Evolutionary conservation across 768 basidiomycete species (phyloP).

Genomic region (Ramaria rubella): DNA sequence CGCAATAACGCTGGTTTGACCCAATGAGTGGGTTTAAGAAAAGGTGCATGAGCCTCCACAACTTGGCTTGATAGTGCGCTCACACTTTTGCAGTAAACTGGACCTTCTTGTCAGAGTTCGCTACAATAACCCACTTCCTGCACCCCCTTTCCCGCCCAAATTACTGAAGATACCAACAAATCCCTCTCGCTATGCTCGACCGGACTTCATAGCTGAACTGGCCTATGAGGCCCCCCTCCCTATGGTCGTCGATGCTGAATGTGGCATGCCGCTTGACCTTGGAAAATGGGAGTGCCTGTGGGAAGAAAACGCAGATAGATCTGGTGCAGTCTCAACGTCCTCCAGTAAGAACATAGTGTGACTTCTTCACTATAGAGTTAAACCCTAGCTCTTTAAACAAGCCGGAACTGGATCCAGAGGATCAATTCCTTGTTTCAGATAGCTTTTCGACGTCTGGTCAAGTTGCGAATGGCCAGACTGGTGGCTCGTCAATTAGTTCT

Average conservation of each 20-base stretch:
- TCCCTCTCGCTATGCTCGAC: slow-evolving; percentile 78
- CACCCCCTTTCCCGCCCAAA: slow-evolving; percentile 97
- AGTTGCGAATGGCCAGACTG: slow-evolving; percentile 25
- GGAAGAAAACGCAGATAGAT: slow-evolving; percentile 71
- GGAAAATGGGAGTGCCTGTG: slow-evolving; percentile 77
- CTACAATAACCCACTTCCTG: slow-evolving; percentile 88
- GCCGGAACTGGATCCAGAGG: slow-evolving; percentile 64
- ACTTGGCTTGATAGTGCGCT: background rate
- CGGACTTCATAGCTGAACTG: slow-evolving; percentile 76
- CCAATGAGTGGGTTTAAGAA: slow-evolving; percentile 10
- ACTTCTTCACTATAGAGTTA: slow-evolving; percentile 30
- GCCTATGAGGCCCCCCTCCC: slow-evolving; percentile 80
- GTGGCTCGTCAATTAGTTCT: slow-evolving; percentile 31
- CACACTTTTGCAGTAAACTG: slow-evolving; percentile 48
- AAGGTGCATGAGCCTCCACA: background rate
- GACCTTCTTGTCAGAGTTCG: slow-evolving; percentile 91
- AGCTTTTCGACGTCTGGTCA: slow-evolving; percentile 55
- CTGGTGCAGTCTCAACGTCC: slow-evolving; percentile 36
- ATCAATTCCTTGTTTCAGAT: slow-evolving; percentile 47
- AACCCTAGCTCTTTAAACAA: slow-evolving; percentile 61
- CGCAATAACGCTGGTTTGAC: no score
- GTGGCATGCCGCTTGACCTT: slow-evolving; percentile 92
- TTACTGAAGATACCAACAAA: slow-evolving; percentile 88
- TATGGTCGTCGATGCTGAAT: slow-evolving; percentile 95
- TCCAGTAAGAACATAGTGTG: background rate